Evolutionary conservation across 164 flowering plant genomes (phyloP).

Genomic region (Platanus orientalis): DNA sequence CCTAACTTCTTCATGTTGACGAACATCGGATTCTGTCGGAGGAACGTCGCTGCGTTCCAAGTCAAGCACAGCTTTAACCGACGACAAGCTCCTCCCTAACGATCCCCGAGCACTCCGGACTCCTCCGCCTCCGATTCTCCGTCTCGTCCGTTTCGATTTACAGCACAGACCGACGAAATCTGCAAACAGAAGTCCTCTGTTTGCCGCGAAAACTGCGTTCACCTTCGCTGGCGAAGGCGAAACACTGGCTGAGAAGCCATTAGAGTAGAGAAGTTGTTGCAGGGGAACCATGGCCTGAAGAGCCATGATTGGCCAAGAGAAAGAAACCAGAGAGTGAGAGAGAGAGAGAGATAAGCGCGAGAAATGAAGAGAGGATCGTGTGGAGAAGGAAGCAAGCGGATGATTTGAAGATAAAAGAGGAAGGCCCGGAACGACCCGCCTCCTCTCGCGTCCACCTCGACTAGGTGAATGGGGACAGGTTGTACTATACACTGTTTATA

Average conservation of each 20-base stretch:
- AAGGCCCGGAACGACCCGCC: conserved; percentile 18
- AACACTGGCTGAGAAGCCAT: conserved; percentile 12
- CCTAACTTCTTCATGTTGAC: conserved; percentile 21
- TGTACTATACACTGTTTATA: not conserved
- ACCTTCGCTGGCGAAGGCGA: conserved; percentile 11
- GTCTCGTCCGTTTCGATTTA: conserved; percentile 34
- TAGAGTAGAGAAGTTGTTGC: conserved; percentile 32
- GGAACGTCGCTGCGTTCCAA: conserved; percentile 21
- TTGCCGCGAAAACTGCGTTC: conserved; percentile 19
- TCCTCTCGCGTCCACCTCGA: conserved; percentile 13
- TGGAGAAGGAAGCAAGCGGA: conserved; percentile 12
- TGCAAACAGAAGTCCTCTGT: conserved; percentile 29
- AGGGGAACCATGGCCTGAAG: conserved; percentile 30
- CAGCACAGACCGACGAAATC: conserved; percentile 40
- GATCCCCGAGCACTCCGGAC: conserved; percentile 8
- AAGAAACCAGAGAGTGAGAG: not conserved
- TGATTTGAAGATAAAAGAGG: conserved; percentile 19
- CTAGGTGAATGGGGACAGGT: not conserved
- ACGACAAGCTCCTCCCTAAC: conserved; percentile 8
- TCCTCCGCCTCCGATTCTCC: conserved; percentile 25
- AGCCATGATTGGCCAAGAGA: conserved; percentile 26
- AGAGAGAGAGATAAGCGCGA: conserved; percentile 1
- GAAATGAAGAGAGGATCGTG: conserved; percentile 14
- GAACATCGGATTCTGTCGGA: conserved; percentile 11
- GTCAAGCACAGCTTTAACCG: conserved; percentile 51